A percentile compares a stretch with the other conserved stretches of the same genome.
These are phyloP conservation scores for Gardenia jasminoides DNA, from an alignment of 257 asterid species.

Conservation along the genomic window DNA sequence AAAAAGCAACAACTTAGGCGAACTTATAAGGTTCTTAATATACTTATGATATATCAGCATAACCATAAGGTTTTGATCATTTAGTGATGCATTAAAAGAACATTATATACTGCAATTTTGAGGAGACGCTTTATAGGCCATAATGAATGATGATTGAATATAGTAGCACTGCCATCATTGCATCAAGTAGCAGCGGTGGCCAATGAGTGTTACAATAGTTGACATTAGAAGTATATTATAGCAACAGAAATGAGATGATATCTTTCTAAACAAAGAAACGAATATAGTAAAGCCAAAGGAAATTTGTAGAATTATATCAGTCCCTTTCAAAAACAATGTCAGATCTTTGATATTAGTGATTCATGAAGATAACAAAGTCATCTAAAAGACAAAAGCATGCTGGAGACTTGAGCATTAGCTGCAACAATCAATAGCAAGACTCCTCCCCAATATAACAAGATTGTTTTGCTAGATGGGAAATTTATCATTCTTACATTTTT, in stretches of 20 bases:
- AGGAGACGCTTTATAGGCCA: background rate
- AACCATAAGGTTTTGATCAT: background rate
- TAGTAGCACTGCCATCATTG: background rate
- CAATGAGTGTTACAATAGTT: background rate
- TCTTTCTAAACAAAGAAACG: background rate
- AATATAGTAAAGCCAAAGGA: background rate
- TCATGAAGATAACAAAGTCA: background rate
- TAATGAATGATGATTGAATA: background rate
- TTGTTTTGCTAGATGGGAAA: background rate
- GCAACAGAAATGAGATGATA: background rate
- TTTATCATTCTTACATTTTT: background rate
- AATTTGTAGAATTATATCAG: background rate
- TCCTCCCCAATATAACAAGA: background rate
- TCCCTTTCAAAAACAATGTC: background rate
- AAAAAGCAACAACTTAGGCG: background rate
- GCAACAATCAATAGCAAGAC: background rate
- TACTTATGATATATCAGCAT: background rate
- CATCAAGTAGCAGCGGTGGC: background rate
- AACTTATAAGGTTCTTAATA: background rate
- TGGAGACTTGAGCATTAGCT: background rate
- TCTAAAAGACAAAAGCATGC: background rate
- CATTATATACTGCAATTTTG: background rate
- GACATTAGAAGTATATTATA: background rate
- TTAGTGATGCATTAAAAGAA: background rate
- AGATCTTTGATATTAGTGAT: background rate